Conservation (phyloP, 2,329 filamentous ascomycete species). For the Intubia oerlemansii region DNA sequence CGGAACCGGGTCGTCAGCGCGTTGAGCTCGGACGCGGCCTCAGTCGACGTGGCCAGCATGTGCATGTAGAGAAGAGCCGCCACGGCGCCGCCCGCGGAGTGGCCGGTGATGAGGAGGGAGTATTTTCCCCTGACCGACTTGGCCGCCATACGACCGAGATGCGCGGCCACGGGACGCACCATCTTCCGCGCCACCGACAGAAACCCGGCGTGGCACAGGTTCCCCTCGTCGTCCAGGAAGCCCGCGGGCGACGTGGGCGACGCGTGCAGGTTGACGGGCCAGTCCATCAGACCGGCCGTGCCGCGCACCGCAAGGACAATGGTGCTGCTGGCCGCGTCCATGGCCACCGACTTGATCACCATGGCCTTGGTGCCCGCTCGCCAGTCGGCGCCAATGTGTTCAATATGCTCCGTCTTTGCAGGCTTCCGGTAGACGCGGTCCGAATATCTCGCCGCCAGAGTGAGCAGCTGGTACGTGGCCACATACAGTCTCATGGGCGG, state of each 20-base stretch:
- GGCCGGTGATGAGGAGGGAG: constrained; percentile 65
- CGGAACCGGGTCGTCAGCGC: constrained; percentile 49
- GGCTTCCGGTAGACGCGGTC: constrained; percentile 52
- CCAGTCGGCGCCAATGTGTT: constrained; percentile 52
- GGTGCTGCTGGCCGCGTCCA: constrained; percentile 56
- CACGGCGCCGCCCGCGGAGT: constrained; percentile 70
- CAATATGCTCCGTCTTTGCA: too few species aligned
- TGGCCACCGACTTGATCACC: constrained; percentile 60
- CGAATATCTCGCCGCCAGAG: constrained; percentile 59
- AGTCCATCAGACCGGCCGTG: constrained; percentile 63
- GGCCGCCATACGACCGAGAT: constrained; percentile 37
- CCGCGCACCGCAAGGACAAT: constrained; percentile 74
- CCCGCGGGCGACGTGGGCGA: constrained; percentile 41
- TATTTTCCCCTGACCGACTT: too few species aligned
- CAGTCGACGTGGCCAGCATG: constrained; percentile 41
- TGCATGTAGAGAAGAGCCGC: constrained; percentile 63
- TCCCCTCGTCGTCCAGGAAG: constrained; percentile 60
- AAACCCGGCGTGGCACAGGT: constrained; percentile 66
- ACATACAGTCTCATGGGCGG: constrained; percentile 51
- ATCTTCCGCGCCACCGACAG: constrained; percentile 55
- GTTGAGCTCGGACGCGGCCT: constrained; percentile 45
- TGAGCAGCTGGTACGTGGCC: constrained; percentile 55
- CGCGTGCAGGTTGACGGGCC: constrained; percentile 62
- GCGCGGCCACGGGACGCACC: constrained; percentile 48
- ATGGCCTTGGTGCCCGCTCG: constrained; percentile 62